phyloP scores from a whole-genome alignment of 768 basidiomycete genomes.

The Lentinula raphanica region DNA sequence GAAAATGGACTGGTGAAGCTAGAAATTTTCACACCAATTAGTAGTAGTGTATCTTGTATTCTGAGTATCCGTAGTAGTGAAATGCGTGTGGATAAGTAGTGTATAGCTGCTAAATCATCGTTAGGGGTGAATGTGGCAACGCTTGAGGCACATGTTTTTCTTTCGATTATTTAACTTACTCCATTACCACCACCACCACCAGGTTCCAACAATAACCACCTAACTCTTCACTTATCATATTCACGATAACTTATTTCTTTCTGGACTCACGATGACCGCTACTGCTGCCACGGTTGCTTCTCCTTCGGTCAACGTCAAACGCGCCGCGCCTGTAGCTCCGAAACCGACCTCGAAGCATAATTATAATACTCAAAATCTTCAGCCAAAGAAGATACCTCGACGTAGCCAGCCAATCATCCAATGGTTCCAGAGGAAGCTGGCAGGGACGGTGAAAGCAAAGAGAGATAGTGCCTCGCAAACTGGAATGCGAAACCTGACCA shows the following conservation, averaged over 20 bases:
- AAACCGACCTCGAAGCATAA: not conserved
- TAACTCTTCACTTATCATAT: too few species aligned
- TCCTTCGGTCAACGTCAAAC: not conserved
- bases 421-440: conserved; percentile 86
- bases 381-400: conserved; percentile 53
- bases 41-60: not conserved
- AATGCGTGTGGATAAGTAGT: too few species aligned
- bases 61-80: too few species aligned
- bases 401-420: conserved; percentile 83
- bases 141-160: not conserved
- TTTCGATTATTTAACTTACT: not conserved
- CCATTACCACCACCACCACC: not conserved
- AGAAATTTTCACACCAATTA: not conserved
- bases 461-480: conserved; percentile 2
- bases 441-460: conserved; percentile 38
- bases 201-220: too few species aligned
- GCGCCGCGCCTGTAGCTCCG: not conserved
- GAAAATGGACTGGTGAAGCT: conserved; percentile 68
- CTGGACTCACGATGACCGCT: not conserved
- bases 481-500: conserved; percentile 27
- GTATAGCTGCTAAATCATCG: too few species aligned
- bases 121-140: not conserved
- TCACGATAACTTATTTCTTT: not conserved
- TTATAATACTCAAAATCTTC: conserved; percentile 23
- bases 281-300: not conserved